Evolutionary conservation across 306 rosid species (phyloP), one percentile per base, ranked within the genome.

Genomic region (Pterocarpus santalinus): DNA sequence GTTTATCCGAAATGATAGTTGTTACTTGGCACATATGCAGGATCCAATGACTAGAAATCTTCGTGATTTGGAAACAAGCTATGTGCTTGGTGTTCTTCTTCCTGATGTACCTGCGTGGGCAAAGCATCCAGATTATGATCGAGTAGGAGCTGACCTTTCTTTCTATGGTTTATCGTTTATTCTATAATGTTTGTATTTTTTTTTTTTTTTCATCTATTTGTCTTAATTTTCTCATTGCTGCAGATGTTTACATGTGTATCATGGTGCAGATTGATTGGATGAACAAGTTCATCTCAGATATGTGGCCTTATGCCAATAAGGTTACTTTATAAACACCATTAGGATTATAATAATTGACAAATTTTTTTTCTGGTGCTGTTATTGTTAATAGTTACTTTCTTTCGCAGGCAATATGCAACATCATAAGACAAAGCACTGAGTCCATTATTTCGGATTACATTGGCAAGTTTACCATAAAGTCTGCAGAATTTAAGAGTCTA

Each of bases 291-390:
- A 33, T 80, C 13, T 56, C 68, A 60, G 55, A 80, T 43, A 84
- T 80, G 70, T 84, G 87, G 84, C 82, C 87, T 36, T 84, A 61
- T 67, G 82, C 75, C 1, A 76, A 84, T 55, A 84, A 80, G 87
- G 87, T 84, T 76, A 53, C 28, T 53, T 53, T 5, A 53, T 53
- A 22, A 22, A 22, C 28, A 22, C 28, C 28, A 22, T 22, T 22
- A 22, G 28, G 28, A 22, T 22, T 22, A 22, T 22, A 0, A 22
- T 22, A 22, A 22, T 22, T 22, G 28, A 22, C 28, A 22, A 22
- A 22, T 22, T 22, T 22, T 22, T 22, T 22, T 22, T 22, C 28
- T 22, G 28, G 5, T 2, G 58, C 17, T 55, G n/a, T 16, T 1
- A 16, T 5, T 36, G 4, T 4, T 36, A 38, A 38, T 55, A 47